A percentile compares a stretch with the other conserved stretches of the same genome.
These are phyloP conservation scores for Eucalyptus shirleyi DNA, from an alignment of 345 rosid species.

Conservation along the genomic window DNA sequence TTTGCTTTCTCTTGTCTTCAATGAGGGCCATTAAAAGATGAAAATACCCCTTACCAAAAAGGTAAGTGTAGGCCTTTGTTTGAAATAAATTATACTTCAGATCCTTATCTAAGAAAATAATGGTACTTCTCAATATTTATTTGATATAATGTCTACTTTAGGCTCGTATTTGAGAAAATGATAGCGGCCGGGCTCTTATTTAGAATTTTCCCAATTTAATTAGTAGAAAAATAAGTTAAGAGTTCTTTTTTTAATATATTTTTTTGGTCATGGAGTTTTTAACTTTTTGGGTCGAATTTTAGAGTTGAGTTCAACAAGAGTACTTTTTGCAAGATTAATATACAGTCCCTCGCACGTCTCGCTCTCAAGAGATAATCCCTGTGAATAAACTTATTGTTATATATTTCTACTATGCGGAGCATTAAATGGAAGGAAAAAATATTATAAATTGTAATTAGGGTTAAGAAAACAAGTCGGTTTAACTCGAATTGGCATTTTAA, in stretches of 20 bases:
- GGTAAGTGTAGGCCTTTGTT: no score
- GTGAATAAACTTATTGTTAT: neutral
- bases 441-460: neutral
- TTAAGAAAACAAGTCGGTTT: neutral
- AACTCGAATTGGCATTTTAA: neutral
- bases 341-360: neutral
- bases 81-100: accelerated
- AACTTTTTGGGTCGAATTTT: neutral
- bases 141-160: no score
- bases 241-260: neutral
- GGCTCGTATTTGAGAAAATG: accelerated
- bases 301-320: neutral
- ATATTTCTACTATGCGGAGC: neutral
- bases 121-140: no score
- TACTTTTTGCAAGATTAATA: neutral
- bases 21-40: no score
- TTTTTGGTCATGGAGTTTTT: neutral
- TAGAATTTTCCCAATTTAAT: neutral
- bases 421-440: neutral
- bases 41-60: no score
- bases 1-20: no score
- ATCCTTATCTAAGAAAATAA: accelerated
- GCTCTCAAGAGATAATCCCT: neutral
- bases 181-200: accelerated
- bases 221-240: neutral